phyloP scores from a whole-genome alignment of 2,329 filamentous ascomycete species.

The Alternaria atra region DNA sequence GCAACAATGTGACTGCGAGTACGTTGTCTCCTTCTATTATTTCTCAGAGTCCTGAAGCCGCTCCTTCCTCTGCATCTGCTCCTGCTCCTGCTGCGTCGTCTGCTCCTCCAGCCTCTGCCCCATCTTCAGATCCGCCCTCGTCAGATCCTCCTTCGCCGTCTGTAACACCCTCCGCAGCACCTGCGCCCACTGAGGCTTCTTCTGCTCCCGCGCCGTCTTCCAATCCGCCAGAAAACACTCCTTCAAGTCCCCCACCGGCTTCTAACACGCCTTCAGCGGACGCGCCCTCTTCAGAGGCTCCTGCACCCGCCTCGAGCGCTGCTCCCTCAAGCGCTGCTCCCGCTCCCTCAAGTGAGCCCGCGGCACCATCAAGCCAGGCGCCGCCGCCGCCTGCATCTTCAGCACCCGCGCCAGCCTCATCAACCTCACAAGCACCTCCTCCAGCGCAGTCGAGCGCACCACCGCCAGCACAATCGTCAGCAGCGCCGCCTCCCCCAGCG shows the following conservation, averaged over 20 bases:
- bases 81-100: conserved; percentile 24
- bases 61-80: conserved; percentile 22
- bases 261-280: conserved; percentile 28
- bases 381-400: conserved; percentile 9
- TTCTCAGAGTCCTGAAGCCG: conserved; percentile 1
- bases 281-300: conserved; percentile 17
- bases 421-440: conserved; percentile 21
- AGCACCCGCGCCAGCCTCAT: conserved; percentile 5
- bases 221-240: conserved; percentile 25
- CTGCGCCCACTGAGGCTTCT: conserved; percentile 30
- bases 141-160: conserved; percentile 24
- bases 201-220: conserved; percentile 24
- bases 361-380: conserved; percentile 14
- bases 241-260: conserved; percentile 20
- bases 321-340: conserved; percentile 24
- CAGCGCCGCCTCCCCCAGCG: conserved; percentile 5
- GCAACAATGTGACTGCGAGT: conserved; percentile 43
- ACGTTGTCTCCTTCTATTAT: conserved; percentile 42
- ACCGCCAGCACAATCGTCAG: conserved; percentile 18
- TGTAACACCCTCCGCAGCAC: conserved; percentile 33
- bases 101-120: conserved; percentile 17
- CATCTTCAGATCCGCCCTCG: conserved; percentile 14
- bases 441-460: conserved; percentile 20
- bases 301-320: conserved; percentile 18
- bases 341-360: conserved; percentile 28